Conservation (phyloP, 225 moss, liverwort and hornwort species). For the Antitrichia curtipendula region DNA sequence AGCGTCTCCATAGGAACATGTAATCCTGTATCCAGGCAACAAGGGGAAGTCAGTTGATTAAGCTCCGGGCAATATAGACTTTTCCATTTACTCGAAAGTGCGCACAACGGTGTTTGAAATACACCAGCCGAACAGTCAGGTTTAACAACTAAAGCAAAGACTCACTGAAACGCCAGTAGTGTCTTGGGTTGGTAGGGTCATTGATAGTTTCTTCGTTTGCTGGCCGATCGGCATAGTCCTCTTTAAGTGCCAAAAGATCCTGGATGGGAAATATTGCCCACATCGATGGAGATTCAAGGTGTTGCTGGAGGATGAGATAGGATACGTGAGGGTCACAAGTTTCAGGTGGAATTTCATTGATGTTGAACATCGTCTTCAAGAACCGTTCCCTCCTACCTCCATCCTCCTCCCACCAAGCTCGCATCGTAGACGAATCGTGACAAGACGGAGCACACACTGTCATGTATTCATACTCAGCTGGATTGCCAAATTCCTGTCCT, state of each 20-base stretch:
- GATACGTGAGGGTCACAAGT: constrained; percentile 55
- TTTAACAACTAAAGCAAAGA: background rate
- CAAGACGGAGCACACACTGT: constrained; percentile 90
- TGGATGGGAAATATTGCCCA: constrained; percentile 83
- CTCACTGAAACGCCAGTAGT: constrained; percentile 96
- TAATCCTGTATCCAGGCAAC: constrained; percentile 26
- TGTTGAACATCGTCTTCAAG: constrained; percentile 44
- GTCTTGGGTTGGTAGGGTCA: constrained; percentile 74
- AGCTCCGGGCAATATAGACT: background rate
- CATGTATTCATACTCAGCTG: constrained; percentile 84
- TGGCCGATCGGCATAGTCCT: constrained; percentile 48
- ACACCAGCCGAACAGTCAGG: background rate
- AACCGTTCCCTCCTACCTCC: constrained; percentile 53
- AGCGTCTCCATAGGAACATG: constrained; percentile 61
- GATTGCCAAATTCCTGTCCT: constrained; percentile 71
- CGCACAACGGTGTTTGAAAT: background rate
- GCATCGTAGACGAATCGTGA: constrained; percentile 82
- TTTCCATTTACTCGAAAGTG: background rate
- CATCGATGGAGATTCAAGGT: constrained; percentile 75
- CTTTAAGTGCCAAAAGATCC: constrained; percentile 69
- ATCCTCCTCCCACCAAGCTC: constrained; percentile 96
- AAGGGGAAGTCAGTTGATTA: background rate
- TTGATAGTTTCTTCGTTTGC: constrained; percentile 86
- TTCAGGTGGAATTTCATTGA: constrained; percentile 39
- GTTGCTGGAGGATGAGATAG: constrained; percentile 67